These are phyloP conservation scores for Trichosanthes truncata DNA, from an alignment of 306 rosid species.

Conservation along the genomic window DNA sequence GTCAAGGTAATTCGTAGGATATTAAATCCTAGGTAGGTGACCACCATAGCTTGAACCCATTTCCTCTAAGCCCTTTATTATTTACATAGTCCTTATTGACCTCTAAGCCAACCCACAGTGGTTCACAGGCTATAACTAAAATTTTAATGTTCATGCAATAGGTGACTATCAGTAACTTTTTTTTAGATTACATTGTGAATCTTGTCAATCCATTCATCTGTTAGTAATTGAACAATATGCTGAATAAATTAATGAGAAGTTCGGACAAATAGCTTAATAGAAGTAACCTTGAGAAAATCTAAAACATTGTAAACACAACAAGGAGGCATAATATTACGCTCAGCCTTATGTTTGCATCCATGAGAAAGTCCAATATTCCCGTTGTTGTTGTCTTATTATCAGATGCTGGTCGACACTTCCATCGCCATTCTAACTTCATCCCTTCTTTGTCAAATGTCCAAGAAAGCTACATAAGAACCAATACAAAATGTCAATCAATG, in stretches of 20 bases:
- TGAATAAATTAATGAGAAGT: not conserved
- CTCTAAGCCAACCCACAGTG: too few relatives aligned
- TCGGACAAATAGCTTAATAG: not conserved
- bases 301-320: not conserved
- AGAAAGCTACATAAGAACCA: slow-evolving; percentile 37
- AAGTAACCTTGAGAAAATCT: not conserved
- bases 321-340: slow-evolving; percentile 49
- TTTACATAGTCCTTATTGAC: too few relatives aligned
- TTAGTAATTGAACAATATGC: not conserved
- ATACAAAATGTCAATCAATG: not conserved
- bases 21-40: too few relatives aligned
- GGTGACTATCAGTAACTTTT: not conserved
- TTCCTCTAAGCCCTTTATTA: too few relatives aligned
- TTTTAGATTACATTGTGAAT: not conserved
- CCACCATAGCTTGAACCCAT: too few relatives aligned
- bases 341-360: slow-evolving; percentile 69
- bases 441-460: slow-evolving; percentile 93
- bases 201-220: not conserved
- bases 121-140: not conserved
- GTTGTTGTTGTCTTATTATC: slow-evolving; percentile 51
- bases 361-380: slow-evolving; percentile 67
- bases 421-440: slow-evolving; percentile 73
- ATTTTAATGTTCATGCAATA: not conserved
- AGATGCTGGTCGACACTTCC: slow-evolving; percentile 64
- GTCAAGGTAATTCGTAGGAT: too few relatives aligned